phyloP scores from a whole-genome alignment of 208 protist species.

The Acanthamoeba culbertsoni region DNA sequence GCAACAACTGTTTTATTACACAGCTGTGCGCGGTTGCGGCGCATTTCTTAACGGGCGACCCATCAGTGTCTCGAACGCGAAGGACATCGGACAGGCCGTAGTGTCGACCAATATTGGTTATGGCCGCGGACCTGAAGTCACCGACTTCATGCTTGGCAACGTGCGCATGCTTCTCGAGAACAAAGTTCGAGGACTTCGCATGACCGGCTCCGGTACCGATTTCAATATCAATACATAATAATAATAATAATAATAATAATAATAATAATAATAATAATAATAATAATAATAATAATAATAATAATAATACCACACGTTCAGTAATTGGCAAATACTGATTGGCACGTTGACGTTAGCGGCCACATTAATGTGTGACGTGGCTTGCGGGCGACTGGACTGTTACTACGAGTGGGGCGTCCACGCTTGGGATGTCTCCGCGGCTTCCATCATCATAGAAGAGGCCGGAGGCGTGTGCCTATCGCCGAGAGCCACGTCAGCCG shows the following conservation, averaged over 20 bases:
- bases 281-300: too few species aligned
- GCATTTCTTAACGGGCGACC: conserved; percentile 51
- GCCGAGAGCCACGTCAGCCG: background rate
- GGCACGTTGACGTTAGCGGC: too few species aligned
- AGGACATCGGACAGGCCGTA: background rate
- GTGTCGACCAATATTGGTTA: conserved; percentile 59
- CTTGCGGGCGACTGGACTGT: background rate
- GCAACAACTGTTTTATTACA: too few species aligned
- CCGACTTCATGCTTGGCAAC: conserved; percentile 44
- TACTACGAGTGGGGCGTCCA: conserved; percentile 75
- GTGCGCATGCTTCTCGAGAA: background rate
- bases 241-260: too few species aligned
- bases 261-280: too few species aligned
- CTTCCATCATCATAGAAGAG: conserved; percentile 65
- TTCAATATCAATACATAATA: background rate
- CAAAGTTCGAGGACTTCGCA: conserved; percentile 63
- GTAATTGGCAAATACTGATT: too few species aligned
- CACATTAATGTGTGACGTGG: conserved; percentile 66
- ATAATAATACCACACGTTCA: too few species aligned
- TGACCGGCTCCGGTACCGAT: conserved; percentile 33
- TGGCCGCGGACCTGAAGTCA: background rate
- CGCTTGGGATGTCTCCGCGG: conserved; percentile 69
- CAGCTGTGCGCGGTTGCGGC: conserved; percentile 55
- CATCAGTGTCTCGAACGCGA: conserved; percentile 24
- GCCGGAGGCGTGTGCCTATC: conserved; percentile 54